Percentiles rank a stretch among this genome's conserved stretches.
phyloP scores from a whole-genome alignment of 768 basidiomycete species.

The Leccinellum rugosiceps region DNA sequence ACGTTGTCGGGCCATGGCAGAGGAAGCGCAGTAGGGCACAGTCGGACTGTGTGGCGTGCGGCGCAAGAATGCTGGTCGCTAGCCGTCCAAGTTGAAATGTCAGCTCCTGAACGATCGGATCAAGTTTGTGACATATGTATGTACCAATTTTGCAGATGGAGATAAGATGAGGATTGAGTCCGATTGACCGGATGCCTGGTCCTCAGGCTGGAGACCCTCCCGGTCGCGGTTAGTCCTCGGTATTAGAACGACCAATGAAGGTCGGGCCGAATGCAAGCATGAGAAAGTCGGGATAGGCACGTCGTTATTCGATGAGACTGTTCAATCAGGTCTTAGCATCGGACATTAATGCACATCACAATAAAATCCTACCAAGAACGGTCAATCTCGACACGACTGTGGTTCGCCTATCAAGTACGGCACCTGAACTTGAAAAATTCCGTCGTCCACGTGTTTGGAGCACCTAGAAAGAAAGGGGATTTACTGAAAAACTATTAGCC shows the following conservation, averaged over 20 bases:
- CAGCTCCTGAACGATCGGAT: too few species aligned
- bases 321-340: background rate
- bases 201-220: background rate
- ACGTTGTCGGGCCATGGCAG: too few species aligned
- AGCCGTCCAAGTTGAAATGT: too few species aligned
- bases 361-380: background rate
- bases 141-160: too few species aligned
- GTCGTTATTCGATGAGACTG: background rate
- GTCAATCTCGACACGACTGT: background rate
- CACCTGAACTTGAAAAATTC: background rate
- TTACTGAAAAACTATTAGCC: constrained; percentile 25
- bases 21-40: too few species aligned
- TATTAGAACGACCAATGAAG: background rate
- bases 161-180: background rate
- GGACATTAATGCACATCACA: background rate
- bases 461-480: background rate
- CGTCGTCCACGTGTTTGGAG: background rate
- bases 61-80: too few species aligned
- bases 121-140: too few species aligned
- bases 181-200: background rate
- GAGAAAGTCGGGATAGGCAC: too few species aligned
- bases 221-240: background rate
- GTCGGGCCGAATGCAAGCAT: background rate
- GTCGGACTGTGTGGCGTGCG: too few species aligned
- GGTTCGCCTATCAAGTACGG: background rate